These are phyloP conservation scores for Colletotrichum endophyticum DNA, from an alignment of 2,329 filamentous ascomycete species.

Conservation along the genomic window DNA sequence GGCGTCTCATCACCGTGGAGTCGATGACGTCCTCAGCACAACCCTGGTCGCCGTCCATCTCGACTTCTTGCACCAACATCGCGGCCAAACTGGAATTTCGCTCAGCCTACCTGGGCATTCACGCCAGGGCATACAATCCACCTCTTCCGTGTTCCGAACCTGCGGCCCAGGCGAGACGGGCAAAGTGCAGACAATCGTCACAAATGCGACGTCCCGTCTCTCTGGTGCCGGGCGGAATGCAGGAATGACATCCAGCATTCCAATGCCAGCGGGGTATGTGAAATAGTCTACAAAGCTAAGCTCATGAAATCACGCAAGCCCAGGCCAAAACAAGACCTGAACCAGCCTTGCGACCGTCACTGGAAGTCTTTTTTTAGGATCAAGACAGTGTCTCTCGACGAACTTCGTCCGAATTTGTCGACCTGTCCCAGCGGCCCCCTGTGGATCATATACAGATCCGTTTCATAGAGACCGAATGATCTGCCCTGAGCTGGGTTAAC, in stretches of 20 bases:
- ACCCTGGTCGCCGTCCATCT: background rate
- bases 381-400: background rate
- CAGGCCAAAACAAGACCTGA: background rate
- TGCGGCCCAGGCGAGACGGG: background rate
- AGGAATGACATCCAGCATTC: background rate
- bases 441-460: background rate
- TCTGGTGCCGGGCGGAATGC: background rate
- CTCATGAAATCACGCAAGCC: background rate
- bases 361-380: background rate
- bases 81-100: background rate
- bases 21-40: constrained; percentile 11
- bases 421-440: background rate
- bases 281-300: background rate
- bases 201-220: background rate
- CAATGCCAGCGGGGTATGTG: background rate
- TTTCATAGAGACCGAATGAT: background rate
- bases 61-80: background rate
- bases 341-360: background rate
- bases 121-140: background rate
- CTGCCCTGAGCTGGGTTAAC: background rate
- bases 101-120: background rate
- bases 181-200: constrained; percentile 2
- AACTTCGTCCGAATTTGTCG: background rate
- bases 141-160: background rate
- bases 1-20: constrained; percentile 15